Conservation (phyloP, 495 filamentous ascomycete species). For the Xeromyces bisporus region DNA sequence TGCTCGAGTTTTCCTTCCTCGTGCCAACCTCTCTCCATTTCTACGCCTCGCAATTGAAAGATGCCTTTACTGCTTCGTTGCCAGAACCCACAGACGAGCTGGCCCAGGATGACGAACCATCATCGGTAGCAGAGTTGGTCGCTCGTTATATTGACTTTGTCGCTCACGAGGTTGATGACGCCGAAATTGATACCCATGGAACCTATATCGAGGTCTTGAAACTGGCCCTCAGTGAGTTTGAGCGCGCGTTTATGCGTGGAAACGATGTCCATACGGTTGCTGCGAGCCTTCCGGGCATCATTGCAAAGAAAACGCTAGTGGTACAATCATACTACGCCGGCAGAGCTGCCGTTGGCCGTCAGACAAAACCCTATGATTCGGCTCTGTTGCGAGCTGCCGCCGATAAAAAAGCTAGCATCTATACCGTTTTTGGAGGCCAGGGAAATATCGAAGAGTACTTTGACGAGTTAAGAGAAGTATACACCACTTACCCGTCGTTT, state of each 20-base stretch:
- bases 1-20: conserved; percentile 85
- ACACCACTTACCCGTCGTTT: conserved; percentile 76
- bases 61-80: conserved; percentile 66
- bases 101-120: conserved; percentile 93
- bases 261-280: conserved; percentile 92
- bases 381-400: conserved; percentile 77
- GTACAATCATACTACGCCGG: conserved; percentile 82
- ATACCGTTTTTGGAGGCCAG: conserved; percentile 94
- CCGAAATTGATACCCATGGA: conserved; percentile 72
- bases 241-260: conserved; percentile 80
- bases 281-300: conserved; percentile 69
- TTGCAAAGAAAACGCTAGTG: conserved; percentile 73
- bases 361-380: conserved; percentile 78
- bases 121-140: conserved; percentile 77
- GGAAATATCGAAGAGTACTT: conserved; percentile 99
- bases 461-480: conserved; percentile 83
- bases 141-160: conserved; percentile 83
- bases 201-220: conserved; percentile 79
- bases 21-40: conserved; percentile 90
- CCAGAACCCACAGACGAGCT: conserved; percentile 89
- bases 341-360: conserved; percentile 61
- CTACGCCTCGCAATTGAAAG: conserved; percentile 82
- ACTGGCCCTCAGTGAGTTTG: conserved; percentile 82
- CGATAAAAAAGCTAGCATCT: conserved; percentile 61
- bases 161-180: conserved; percentile 69